A percentile compares a stretch with the other conserved stretches of the same genome.
These are phyloP conservation scores for Populus nigra DNA, from an alignment of 345 rosid species.

Conservation along the genomic window DNA sequence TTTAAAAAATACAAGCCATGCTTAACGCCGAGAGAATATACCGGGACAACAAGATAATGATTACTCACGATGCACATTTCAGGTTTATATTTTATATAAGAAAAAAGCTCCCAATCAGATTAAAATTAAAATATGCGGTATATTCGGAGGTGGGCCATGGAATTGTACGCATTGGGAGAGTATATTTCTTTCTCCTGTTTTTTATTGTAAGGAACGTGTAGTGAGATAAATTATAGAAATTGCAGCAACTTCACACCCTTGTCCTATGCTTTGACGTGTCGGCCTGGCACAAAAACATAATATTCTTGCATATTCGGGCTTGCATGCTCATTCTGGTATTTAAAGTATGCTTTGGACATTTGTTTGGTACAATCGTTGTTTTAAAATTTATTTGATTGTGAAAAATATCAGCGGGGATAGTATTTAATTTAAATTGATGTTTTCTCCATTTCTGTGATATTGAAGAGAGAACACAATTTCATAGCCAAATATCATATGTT, in stretches of 20 bases:
- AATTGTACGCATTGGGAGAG: neutral
- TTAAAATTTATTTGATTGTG: too few species aligned
- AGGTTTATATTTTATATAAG: neutral
- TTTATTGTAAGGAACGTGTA: neutral
- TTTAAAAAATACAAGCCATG: too few species aligned
- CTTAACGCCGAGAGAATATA: slow-evolving; percentile 26
- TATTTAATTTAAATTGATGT: too few species aligned
- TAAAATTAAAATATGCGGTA: neutral
- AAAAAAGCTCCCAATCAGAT: neutral
- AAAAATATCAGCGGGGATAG: neutral
- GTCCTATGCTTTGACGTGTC: neutral
- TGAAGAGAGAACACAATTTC: neutral
- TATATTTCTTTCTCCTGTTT: neutral
- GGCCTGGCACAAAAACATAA: neutral
- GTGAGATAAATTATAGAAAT: neutral
- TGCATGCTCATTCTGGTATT: neutral
- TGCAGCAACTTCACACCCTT: neutral
- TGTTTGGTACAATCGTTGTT: too few species aligned
- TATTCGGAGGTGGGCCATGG: slow-evolving; percentile 29
- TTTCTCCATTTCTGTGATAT: neutral
- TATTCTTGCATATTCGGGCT: neutral
- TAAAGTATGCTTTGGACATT: neutral
- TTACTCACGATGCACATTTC: neutral
- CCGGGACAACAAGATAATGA: slow-evolving; percentile 16
- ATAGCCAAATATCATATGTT: neutral